Base-by-base conservation (phyloP, 1,284 basidiomycete species). In the Lentinula novae-zelandiae region DNA sequence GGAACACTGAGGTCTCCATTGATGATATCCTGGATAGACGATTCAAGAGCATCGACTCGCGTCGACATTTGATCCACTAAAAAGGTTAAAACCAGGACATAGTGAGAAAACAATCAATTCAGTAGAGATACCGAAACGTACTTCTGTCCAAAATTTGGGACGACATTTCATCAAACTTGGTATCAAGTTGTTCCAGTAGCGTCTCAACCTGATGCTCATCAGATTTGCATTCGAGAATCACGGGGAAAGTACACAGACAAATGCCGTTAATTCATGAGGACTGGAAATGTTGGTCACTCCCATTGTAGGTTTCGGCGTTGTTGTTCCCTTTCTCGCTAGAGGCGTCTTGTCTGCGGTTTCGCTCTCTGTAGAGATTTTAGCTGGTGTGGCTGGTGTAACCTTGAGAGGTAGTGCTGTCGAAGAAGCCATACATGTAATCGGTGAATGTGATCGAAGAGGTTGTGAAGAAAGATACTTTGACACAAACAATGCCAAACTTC, bases 101-200 rank as follows among this genome's bases (percentile, higher is more conserved):
- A 62, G 58, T 50, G 56, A 60, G 55, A 58, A 61, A 67, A 57
- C 27, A 13, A 58, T 55, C 62, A 57, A 34, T 50, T 34, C 15
- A 27, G 60, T 44, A 39, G 57, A 50, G 8, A 50, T 15, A 20
- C 42, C 42, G 38, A 60, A 57, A 78, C 88, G 65, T 69, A 93
- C 90, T 92, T 65, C 90, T 81, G 60, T 92, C 89, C 55, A 93
- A 79, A 64, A 93, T 89, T 71, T 92, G 88, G 15, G 76, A 76
- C 46, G 91, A 92, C 90, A 92, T 93, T 58, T 90, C 87, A 66
- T 93, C 90, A 68, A 93, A 93, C 65, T 90, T 91, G 48, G 81
- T 65, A 67, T 93, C 91, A 20, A 93, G 77, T 67, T 92, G 86
- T 67, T 90, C 89, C 8, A 93, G 74, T 38, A 93, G 74, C 8